Base-by-base conservation (phyloP, 768 basidiomycete genomes). In the Austroboletus eburneus region DNA sequence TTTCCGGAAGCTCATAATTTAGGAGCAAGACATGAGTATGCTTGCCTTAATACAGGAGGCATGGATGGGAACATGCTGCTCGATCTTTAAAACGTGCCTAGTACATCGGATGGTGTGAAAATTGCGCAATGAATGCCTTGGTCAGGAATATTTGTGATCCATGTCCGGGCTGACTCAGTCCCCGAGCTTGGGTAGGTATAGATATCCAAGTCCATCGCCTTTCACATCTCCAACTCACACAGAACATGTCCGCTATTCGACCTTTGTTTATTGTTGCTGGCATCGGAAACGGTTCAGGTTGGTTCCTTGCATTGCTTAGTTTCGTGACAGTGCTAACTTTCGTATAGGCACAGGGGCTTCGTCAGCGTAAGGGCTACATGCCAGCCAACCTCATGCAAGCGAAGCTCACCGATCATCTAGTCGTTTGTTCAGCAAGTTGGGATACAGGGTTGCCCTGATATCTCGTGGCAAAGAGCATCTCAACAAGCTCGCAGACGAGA, bases 401-500 rank as follows among this genome's bases (percentile, higher is more conserved):
- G 13, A 30, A 38, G 17, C 37, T 55, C 39, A 52, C 14, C 23
- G 9, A 3, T 40, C 13, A 14, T 49, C 9, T 53, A 84, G 83
- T 16, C 81, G 79, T 25, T 52, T 77, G 14, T 83, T 85, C 49
- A 72, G 79, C 6, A 78, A 77, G 56, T 65, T 76, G 24, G 85
- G 85, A 1, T 87, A 85, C 57, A 77, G 72, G 35, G 73, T 87
- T 25, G 86, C 85, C 1, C 66, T 88, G 36, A 70, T 87, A 30
- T 81, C 84, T 13, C 72, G 84, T 39, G 77, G 79, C 13, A 57
- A 69, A 3, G 75, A 76, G 16, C 58, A 73, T 18, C 69, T 86
- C 17, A 65, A 76, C 38, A 69, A 66, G 22, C 64, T 85, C 5
- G 76, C 81, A 9, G 62, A 71, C 14, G 78, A 81, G 47, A 73